These are phyloP conservation scores for Blastocystis sp. DNA, from an alignment of 352 stramenopile species.

Conservation along the genomic window DNA sequence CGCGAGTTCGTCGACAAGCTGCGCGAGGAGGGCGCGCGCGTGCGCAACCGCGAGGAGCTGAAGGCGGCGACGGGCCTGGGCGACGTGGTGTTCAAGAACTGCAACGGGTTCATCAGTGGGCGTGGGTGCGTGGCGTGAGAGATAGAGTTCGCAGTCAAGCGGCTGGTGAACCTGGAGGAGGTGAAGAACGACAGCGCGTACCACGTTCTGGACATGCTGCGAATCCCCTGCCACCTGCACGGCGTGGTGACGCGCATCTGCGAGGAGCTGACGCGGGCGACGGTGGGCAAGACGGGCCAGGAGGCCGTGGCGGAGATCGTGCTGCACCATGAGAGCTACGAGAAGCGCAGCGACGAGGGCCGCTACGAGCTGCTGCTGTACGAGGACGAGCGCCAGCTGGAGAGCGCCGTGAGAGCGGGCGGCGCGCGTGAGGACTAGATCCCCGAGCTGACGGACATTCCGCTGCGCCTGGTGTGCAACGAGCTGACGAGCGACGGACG, in stretches of 20 bases:
- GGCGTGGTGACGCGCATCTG: not conserved
- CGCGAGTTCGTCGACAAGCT: conserved; percentile 8
- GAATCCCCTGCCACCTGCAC: conserved; percentile 9
- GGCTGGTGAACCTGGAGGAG: conserved; percentile 29
- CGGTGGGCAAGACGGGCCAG: not conserved
- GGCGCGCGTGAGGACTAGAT: not conserved
- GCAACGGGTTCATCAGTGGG: conserved; percentile 53
- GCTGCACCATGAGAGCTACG: conserved; percentile 19
- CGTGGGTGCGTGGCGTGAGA: not conserved
- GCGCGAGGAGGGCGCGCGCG: not conserved
- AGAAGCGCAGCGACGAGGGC: not conserved
- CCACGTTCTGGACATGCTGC: conserved; percentile 62
- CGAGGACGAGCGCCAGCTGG: conserved; percentile 2
- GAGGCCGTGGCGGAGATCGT: conserved; percentile 47
- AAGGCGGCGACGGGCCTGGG: not conserved
- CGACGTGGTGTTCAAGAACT: conserved; percentile 57
- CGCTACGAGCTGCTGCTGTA: not conserved
- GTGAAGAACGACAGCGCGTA: not conserved
- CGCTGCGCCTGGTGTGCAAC: conserved; percentile 36
- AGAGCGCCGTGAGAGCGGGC: not conserved
- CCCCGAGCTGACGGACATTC: not conserved
- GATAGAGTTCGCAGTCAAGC: conserved; percentile 49
- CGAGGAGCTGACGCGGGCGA: not conserved
- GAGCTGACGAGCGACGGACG: conserved; percentile 12
- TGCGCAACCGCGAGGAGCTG: conserved; percentile 39